phyloP scores from a whole-genome alignment of 2,329 filamentous ascomycete species.

The Fusarium multiceps region DNA sequence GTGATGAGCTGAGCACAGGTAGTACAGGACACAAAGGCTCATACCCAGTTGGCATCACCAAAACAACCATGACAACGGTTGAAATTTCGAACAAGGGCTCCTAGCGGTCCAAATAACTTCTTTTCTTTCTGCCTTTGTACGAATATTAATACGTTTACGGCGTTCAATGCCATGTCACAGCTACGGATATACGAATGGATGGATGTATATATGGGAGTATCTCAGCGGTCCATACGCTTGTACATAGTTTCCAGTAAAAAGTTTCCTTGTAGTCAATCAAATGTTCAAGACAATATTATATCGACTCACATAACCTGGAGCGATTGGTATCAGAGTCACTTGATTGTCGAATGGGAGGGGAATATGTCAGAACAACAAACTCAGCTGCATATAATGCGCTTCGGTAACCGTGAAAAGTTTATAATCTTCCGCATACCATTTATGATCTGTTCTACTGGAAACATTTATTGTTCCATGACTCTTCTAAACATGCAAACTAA shows the following conservation, averaged over 20 bases:
- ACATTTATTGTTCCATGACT: background rate
- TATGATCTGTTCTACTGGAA: background rate
- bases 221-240: background rate
- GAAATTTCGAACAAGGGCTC: constrained; percentile 25
- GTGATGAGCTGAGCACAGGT: constrained; percentile 44
- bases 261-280: background rate
- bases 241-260: background rate
- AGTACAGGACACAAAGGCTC: constrained; percentile 3
- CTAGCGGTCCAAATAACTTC: background rate
- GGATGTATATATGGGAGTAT: background rate
- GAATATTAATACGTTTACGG: background rate
- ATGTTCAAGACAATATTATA: background rate
- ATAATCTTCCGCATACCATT: background rate
- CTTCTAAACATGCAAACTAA: background rate
- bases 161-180: background rate
- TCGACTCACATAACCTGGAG: background rate
- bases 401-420: background rate
- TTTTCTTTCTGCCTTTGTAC: background rate
- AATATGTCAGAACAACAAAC: background rate
- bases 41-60: constrained; percentile 41
- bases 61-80: constrained; percentile 47
- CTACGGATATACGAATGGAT: background rate
- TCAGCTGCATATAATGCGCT: background rate
- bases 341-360: background rate
- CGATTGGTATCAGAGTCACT: background rate